Evolutionary conservation across 2,329 filamentous ascomycete genomes (phyloP).

Genomic region (Pezicula carpinea): DNA sequence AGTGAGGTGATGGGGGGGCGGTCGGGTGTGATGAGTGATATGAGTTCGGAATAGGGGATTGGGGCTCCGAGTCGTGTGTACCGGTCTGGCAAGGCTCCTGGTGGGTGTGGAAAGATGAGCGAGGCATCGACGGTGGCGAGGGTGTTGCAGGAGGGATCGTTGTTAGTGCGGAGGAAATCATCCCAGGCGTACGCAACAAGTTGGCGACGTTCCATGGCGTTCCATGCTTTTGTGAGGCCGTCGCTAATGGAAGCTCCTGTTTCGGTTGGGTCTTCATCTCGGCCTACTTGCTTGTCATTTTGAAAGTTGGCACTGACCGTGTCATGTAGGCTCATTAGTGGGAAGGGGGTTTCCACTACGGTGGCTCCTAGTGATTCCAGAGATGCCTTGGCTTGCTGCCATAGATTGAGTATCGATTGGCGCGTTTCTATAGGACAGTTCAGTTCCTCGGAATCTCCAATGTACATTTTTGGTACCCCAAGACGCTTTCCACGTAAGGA

Average conservation of each 20-base stretch:
- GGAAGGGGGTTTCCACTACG: conserved; percentile 31
- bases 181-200: conserved; percentile 12
- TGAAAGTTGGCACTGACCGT: background rate
- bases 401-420: conserved; percentile 8
- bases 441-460: conserved; percentile 31
- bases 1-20: conserved; percentile 33
- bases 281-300: background rate
- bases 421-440: background rate
- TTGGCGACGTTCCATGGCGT: conserved; percentile 4
- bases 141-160: conserved; percentile 7
- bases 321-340: conserved; percentile 28
- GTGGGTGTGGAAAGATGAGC: conserved; percentile 11
- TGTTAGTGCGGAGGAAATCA: conserved; percentile 9
- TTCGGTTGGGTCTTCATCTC: background rate
- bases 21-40: background rate
- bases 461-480: conserved; percentile 47
- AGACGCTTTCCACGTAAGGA: conserved; percentile 40
- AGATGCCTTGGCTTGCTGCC: conserved; percentile 23
- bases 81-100: conserved; percentile 4
- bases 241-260: conserved; percentile 1
- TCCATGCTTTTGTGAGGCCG: conserved; percentile 4
- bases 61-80: background rate
- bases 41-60: background rate
- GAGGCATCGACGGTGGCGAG: conserved; percentile 14
- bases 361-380: conserved; percentile 29